phyloP scores from a whole-genome alignment of 495 filamentous ascomycete species.

The Annulohypoxylon bovei region DNA sequence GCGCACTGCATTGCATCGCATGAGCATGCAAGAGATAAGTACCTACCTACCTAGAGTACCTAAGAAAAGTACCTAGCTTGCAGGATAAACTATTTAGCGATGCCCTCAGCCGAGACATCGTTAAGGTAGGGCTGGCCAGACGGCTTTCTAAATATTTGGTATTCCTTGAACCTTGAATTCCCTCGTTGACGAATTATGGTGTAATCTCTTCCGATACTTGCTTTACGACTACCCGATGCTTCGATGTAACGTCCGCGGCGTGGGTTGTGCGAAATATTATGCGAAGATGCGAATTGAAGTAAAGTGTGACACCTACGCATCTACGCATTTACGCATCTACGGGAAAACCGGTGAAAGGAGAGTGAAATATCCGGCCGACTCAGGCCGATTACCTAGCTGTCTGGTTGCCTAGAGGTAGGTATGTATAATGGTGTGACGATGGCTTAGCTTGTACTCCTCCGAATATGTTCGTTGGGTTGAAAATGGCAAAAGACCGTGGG shows the following conservation, averaged over 20 bases:
- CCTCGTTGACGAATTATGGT: slow-evolving; percentile 14
- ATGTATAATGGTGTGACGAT: slow-evolving; percentile 17
- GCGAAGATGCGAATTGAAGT: background rate
- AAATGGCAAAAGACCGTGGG: slow-evolving; percentile 23
- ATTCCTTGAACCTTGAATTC: background rate
- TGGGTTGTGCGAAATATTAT: background rate
- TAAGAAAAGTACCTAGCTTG: background rate
- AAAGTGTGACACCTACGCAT: slow-evolving; percentile 2
- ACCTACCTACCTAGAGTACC: background rate
- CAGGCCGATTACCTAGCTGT: background rate
- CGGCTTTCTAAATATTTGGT: background rate
- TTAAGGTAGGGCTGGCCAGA: slow-evolving; percentile 15
- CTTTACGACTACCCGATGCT: slow-evolving; percentile 15
- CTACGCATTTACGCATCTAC: background rate
- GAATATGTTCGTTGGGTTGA: background rate
- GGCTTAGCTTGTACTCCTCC: slow-evolving; percentile 23
- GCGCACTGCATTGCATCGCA: slow-evolving; percentile 34
- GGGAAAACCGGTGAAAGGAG: slow-evolving; percentile 1
- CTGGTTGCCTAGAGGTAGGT: background rate
- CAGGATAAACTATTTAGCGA: slow-evolving; percentile 7
- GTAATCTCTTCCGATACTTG: slow-evolving; percentile 18
- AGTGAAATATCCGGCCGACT: background rate
- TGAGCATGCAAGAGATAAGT: background rate
- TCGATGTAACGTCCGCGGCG: background rate
- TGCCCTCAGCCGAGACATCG: slow-evolving; percentile 18